Conservation (phyloP, 345 rosid species). For the Firmiana major region DNA sequence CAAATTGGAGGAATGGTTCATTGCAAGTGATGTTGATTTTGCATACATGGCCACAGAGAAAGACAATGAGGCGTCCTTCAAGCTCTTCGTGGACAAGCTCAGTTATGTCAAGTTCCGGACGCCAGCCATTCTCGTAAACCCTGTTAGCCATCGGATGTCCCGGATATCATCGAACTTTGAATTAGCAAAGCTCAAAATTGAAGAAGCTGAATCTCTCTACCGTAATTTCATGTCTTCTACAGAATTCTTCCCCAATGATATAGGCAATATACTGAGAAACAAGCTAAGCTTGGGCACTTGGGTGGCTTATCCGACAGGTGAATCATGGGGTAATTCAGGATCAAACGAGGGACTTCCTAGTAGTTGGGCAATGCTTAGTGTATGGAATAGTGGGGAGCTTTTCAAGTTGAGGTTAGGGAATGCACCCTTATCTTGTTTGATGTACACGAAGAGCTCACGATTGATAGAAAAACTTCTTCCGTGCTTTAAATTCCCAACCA, state of each 20-base stretch:
- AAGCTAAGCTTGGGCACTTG: conserved; percentile 78
- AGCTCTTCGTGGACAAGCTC: conserved; percentile 47
- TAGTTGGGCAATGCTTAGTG: conserved; percentile 82
- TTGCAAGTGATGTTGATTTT: conserved; percentile 43
- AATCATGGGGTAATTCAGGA: conserved; percentile 19
- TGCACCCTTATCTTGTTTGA: conserved; percentile 51
- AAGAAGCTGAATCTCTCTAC: conserved; percentile 55
- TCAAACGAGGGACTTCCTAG: conserved; percentile 25
- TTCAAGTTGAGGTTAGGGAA: conserved; percentile 60
- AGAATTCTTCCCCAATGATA: conserved; percentile 72
- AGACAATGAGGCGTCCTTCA: conserved; percentile 62
- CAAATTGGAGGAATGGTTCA: conserved; percentile 73
- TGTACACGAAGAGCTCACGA: conserved; percentile 46
- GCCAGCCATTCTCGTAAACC: conserved; percentile 64
- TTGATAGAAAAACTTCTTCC: conserved; percentile 42
- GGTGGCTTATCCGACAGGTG: conserved; percentile 51
- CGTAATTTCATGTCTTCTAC: conserved; percentile 41
- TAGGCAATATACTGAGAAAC: conserved; percentile 50
- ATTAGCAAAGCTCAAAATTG: conserved; percentile 43
- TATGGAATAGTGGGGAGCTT: conserved; percentile 69
- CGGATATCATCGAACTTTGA: conserved; percentile 32
- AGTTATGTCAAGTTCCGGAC: conserved; percentile 53
- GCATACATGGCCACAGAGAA: conserved; percentile 80
- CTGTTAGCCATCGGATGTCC: conserved; percentile 38
- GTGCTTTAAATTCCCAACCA: conserved; percentile 42